Base-by-base conservation (phyloP, 163 green algal species). In the Volvox carteri region DNA sequence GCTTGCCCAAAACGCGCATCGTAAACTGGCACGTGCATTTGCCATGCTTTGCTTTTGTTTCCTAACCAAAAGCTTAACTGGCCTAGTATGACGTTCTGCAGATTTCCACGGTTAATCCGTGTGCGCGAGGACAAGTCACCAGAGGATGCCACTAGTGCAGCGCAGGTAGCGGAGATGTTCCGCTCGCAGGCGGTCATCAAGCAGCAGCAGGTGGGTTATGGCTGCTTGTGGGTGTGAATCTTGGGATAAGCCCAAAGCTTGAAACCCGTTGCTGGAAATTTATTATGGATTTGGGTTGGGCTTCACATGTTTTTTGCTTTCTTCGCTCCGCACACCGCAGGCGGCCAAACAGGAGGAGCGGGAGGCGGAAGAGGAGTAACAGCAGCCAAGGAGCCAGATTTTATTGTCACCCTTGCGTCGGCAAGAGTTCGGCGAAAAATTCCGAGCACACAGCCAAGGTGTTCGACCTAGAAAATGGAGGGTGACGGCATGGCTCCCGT, bases 91-190 rank as follows among this genome's bases (percentile, higher is more conserved):
- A 84, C 76, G 84, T 33, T 50, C 74, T 41, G 42, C 90, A 94
- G 95, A 37, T 98, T 98, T 90, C 97, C 97, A 14, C 94, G 97
- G 60, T 92, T 99, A 30, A 92, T 99, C 25, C 92, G 96, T 2
- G 94, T 98, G 33, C 94, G 98, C 1, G 97, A 99, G 19, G 98
- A 99, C 94, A 99, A 99, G 94, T 85, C 85, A 1, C 95, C 97
- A 0, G 98, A 99, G 90, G 93, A 98, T 70, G 95, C 98, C 4
- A 99, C 98, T 2, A 96, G 84, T 1, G 93, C 97, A 18, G n/a
- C 67, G 19, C 89, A 92, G 77, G 78, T 94, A 35, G 96, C 93
- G 0, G 96, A 98, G 16, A 97, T 98, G 96, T 98, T 98, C 91
- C 89, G 89, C n/a, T 84, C 46, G 9, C 96, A 98, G 92, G 95